Conservation (phyloP, 176 grass and related monocot species). For the Tillandsia fasciculata region DNA sequence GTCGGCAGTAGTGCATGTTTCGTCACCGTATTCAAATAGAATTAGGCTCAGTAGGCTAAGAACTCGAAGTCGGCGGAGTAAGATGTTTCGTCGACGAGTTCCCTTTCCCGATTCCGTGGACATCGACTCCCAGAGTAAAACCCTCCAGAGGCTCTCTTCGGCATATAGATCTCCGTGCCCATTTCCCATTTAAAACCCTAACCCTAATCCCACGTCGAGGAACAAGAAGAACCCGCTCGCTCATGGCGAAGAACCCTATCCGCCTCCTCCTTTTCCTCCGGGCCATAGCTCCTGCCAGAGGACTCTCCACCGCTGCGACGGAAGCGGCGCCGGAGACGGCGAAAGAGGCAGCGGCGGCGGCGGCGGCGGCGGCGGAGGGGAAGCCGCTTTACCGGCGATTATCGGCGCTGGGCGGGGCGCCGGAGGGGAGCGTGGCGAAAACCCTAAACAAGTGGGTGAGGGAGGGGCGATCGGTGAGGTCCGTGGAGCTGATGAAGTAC, state of each 20-base stretch:
- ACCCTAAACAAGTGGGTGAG: conserved; percentile 56
- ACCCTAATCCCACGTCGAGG: not conserved
- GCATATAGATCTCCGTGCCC: not conserved
- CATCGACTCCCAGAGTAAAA: not conserved
- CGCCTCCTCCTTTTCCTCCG: not conserved
- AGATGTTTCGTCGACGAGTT: not conserved
- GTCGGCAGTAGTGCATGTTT: no score
- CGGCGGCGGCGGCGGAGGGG: not conserved
- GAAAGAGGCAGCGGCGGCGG: not conserved
- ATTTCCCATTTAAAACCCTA: not conserved
- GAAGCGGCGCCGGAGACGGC: not conserved
- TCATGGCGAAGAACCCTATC: conserved; percentile 2
- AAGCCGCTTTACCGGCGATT: conserved; percentile 38
- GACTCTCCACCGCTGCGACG: not conserved
- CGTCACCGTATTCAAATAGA: no score
- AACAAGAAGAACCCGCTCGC: not conserved
- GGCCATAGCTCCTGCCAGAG: not conserved
- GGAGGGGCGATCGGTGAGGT: conserved; percentile 24
- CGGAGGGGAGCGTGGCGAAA: conserved; percentile 38
- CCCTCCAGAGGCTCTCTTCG: not conserved
- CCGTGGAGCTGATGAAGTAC: conserved; percentile 30
- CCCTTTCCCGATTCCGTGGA: no score
- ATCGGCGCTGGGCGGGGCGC: conserved; percentile 39
- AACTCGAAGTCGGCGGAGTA: not conserved
- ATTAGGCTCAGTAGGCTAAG: not conserved